phyloP scores from a whole-genome alignment of 371 early-diverging fungal species.

The Mortierella sp. region DNA sequence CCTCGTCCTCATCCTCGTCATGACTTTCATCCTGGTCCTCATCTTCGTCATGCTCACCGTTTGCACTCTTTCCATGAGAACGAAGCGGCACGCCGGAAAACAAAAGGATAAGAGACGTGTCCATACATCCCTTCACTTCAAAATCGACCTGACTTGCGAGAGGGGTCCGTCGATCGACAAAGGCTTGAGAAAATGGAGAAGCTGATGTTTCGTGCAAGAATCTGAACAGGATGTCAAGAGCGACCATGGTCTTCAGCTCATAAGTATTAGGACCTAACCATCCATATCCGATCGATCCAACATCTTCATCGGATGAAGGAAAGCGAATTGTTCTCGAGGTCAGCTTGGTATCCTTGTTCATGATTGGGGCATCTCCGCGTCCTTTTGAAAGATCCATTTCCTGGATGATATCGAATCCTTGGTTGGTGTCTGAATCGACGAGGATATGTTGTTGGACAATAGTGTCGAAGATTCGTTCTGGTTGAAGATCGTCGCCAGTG shows the following conservation, averaged over 20 bases:
- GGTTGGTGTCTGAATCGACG: background rate
- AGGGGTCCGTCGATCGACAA: constrained; percentile 68
- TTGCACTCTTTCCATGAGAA: constrained; percentile 12
- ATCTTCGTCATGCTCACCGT: constrained; percentile 18
- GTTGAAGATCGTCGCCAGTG: constrained; percentile 63
- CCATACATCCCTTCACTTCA: constrained; percentile 60
- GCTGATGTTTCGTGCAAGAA: constrained; percentile 69
- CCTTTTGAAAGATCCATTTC: constrained; percentile 50
- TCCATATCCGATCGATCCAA: constrained; percentile 70
- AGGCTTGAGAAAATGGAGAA: constrained; percentile 66
- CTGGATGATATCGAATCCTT: constrained; percentile 28
- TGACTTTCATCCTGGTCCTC: constrained; percentile 14
- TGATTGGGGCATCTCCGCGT: constrained; percentile 52
- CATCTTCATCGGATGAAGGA: constrained; percentile 64
- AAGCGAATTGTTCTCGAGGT: constrained; percentile 57
- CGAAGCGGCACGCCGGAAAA: constrained; percentile 71
- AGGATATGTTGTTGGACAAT: constrained; percentile 41
- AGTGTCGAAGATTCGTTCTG: constrained; percentile 52
- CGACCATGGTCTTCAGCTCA: constrained; percentile 60
- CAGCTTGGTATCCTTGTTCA: constrained; percentile 40
- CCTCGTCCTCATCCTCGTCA: constrained; percentile 18
- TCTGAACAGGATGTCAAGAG: constrained; percentile 69
- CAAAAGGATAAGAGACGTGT: constrained; percentile 59
- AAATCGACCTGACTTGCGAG: constrained; percentile 68
- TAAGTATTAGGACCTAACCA: constrained; percentile 73